Evolutionary conservation across 768 basidiomycete species (phyloP).

Genomic region (Boletus fagicola): DNA sequence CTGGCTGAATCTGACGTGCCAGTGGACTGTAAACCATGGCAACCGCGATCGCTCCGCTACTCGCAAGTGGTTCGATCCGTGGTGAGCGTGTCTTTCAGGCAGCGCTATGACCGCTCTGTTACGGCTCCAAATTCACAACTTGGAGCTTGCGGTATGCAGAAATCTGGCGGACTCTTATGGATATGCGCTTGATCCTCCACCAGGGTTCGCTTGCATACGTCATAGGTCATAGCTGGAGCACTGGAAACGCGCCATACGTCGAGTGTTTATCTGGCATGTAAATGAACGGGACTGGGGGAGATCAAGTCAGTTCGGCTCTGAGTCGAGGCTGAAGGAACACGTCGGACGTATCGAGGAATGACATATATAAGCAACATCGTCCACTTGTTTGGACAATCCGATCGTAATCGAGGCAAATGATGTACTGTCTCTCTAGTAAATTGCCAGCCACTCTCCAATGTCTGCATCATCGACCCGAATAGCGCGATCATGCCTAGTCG

Average conservation of each 20-base stretch:
- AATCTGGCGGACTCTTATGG: no score
- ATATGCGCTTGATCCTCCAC: no score
- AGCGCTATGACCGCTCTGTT: neutral
- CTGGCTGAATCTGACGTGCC: no score
- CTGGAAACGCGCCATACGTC: no score
- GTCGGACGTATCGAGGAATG: no score
- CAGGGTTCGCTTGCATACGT: neutral
- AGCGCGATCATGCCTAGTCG: no score
- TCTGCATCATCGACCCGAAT: no score
- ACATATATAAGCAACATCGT: no score
- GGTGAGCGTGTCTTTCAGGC: neutral
- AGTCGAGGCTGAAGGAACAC: neutral
- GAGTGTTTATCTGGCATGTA: no score
- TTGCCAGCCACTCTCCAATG: no score
- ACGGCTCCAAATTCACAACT: neutral
- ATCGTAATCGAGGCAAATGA: neutral
- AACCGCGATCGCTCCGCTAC: neutral
- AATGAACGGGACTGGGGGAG: no score
- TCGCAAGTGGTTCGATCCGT: neutral
- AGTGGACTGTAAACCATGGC: neutral
- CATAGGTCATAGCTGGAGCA: neutral
- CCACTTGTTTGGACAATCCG: neutral
- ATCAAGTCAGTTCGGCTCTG: neutral
- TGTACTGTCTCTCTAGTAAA: no score
- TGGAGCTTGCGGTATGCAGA: neutral